Evolutionary conservation across 768 basidiomycete species (phyloP).

Genomic region (Termitomyces sp.): DNA sequence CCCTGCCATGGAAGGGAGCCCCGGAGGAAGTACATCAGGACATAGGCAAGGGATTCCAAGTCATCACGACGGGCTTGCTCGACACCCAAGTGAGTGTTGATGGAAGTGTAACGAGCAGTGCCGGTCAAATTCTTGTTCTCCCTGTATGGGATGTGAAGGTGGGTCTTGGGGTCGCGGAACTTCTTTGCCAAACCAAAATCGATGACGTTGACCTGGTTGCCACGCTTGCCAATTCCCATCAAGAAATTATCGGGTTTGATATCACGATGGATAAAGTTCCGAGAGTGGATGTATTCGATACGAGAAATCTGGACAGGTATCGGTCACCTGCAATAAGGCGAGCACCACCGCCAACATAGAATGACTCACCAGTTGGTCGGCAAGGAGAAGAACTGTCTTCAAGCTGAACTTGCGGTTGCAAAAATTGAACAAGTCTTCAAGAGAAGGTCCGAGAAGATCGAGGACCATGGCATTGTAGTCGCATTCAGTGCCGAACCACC

Average conservation of each 20-base stretch:
- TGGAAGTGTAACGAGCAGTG: slow-evolving; percentile 97
- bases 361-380: slow-evolving; percentile 84
- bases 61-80: slow-evolving; percentile 98
- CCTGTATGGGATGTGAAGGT: slow-evolving; percentile 98
- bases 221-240: slow-evolving; percentile 99
- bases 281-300: slow-evolving; percentile 98
- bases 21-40: slow-evolving; percentile 99
- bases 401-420: slow-evolving; percentile 97
- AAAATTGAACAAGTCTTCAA: slow-evolving; percentile 90
- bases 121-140: slow-evolving; percentile 99
- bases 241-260: slow-evolving; percentile 99
- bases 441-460: slow-evolving; percentile 89
- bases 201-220: slow-evolving; percentile 99
- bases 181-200: slow-evolving; percentile 99
- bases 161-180: slow-evolving; percentile 99
- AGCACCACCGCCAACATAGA: slow-evolving; percentile 15
- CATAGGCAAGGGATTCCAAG: slow-evolving; percentile 96
- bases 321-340: slow-evolving; percentile 9
- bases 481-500: slow-evolving; percentile 94
- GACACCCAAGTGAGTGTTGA: slow-evolving; percentile 98
- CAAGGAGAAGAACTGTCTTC: slow-evolving; percentile 94
- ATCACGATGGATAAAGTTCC: slow-evolving; percentile 96
- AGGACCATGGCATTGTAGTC: slow-evolving; percentile 99
- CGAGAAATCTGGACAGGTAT: slow-evolving; percentile 74
- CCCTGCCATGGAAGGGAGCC: slow-evolving; percentile 99